These are phyloP conservation scores for Penicillium nordicum DNA, from an alignment of 2,329 filamentous ascomycete genomes.

Conservation along the genomic window DNA sequence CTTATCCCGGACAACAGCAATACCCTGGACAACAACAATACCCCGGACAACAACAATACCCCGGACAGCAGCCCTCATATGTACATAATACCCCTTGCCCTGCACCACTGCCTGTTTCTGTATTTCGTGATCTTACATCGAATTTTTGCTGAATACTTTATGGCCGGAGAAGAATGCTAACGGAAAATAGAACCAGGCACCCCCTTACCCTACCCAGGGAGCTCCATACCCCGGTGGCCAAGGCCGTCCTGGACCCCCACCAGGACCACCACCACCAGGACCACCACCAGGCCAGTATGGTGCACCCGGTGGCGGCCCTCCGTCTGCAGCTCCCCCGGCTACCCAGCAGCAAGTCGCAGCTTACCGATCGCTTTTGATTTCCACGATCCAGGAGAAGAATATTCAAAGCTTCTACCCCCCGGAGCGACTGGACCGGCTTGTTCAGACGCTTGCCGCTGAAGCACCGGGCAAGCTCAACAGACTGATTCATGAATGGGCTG, in stretches of 20 bases:
- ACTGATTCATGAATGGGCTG: slow-evolving; percentile 55
- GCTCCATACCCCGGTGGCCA: slow-evolving; percentile 30
- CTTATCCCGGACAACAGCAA: slow-evolving; percentile 33
- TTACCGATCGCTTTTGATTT: slow-evolving; percentile 56
- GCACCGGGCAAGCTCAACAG: slow-evolving; percentile 50
- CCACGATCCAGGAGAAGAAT: slow-evolving; percentile 58
- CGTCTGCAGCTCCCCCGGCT: slow-evolving; percentile 35
- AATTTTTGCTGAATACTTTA: not conserved
- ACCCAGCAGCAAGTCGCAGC: slow-evolving; percentile 51
- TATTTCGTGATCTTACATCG: not conserved
- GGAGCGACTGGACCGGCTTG: slow-evolving; percentile 40
- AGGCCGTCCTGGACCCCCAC: slow-evolving; percentile 24
- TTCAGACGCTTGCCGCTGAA: slow-evolving; percentile 32
- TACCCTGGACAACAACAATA: slow-evolving; percentile 16
- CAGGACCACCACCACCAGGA: slow-evolving; percentile 23
- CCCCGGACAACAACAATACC: slow-evolving; percentile 10
- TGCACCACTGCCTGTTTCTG: slow-evolving; percentile 1
- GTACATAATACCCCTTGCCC: slow-evolving; percentile 21
- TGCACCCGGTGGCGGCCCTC: slow-evolving; percentile 23
- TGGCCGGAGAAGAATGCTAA: slow-evolving; percentile 7
- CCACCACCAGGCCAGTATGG: slow-evolving; percentile 27
- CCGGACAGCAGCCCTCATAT: slow-evolving; percentile 22
- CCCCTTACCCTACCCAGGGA: slow-evolving; percentile 30
- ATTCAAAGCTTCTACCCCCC: slow-evolving; percentile 59
- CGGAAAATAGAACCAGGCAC: slow-evolving; percentile 14